Conservation (phyloP, 2,329 filamentous ascomycete genomes). For the Fusarium austroafricanum region DNA sequence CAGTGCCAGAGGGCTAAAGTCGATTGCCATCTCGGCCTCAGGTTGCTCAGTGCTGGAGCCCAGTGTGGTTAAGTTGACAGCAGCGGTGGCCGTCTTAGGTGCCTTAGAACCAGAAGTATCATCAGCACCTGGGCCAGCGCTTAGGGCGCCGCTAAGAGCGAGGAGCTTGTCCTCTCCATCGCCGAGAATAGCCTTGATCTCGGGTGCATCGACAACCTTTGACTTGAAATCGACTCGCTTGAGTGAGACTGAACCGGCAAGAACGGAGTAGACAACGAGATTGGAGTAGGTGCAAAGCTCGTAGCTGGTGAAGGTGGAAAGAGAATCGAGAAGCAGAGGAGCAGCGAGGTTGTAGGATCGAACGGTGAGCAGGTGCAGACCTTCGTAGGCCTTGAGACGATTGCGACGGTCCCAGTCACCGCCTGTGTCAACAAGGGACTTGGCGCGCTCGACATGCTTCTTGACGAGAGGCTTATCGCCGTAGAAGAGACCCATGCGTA, state of each 20-base stretch:
- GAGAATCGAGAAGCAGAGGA: slow-evolving; percentile 92
- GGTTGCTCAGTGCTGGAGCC: slow-evolving; percentile 77
- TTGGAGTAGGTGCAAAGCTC: slow-evolving; percentile 97
- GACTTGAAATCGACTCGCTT: slow-evolving; percentile 99
- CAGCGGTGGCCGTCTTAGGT: slow-evolving; percentile 66
- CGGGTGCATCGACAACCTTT: slow-evolving; percentile 97
- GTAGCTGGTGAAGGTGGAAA: slow-evolving; percentile 98
- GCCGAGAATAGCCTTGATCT: slow-evolving; percentile 97
- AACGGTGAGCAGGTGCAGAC: slow-evolving; percentile 90
- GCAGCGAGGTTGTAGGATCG: slow-evolving; percentile 91
- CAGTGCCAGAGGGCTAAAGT: slow-evolving; percentile 88
- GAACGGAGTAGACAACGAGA: slow-evolving; percentile 93
- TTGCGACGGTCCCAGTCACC: slow-evolving; percentile 99
- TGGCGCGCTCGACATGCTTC: slow-evolving; percentile 92
- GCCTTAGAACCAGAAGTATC: slow-evolving; percentile 75
- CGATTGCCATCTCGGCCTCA: slow-evolving; percentile 83
- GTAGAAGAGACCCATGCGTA: slow-evolving; percentile 95
- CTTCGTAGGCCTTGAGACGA: slow-evolving; percentile 98
- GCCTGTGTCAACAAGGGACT: slow-evolving; percentile 89
- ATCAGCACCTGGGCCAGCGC: slow-evolving; percentile 83
- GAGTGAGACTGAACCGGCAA: slow-evolving; percentile 92
- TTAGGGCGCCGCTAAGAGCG: slow-evolving; percentile 82
- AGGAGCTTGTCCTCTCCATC: slow-evolving; percentile 88
- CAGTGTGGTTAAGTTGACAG: slow-evolving; percentile 89
- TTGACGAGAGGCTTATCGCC: slow-evolving; percentile 92